These are phyloP conservation scores for Penicillium sp. DNA, from an alignment of 2,329 filamentous ascomycete species.

Conservation along the genomic window DNA sequence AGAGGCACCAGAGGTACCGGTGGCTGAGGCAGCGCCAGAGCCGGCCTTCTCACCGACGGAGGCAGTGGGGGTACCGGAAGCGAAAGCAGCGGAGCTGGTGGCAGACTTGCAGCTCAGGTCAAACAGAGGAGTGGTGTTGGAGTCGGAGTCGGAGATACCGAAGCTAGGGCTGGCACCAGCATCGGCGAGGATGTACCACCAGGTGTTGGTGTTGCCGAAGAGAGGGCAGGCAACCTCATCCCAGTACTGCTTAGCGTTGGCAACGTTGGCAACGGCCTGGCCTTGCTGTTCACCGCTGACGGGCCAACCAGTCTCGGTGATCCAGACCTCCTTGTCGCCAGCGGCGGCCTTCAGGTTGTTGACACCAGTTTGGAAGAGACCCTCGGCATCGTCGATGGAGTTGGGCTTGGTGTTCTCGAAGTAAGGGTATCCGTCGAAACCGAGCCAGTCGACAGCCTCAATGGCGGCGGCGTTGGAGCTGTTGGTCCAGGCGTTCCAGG, in stretches of 20 bases:
- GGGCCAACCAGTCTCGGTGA: constrained; percentile 89
- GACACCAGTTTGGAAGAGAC: constrained; percentile 69
- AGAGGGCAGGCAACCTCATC: constrained; percentile 71
- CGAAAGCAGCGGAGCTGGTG: constrained; percentile 21
- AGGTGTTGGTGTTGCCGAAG: constrained; percentile 43
- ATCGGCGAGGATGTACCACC: constrained; percentile 48
- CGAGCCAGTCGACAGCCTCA: constrained; percentile 72
- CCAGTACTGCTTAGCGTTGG: constrained; percentile 81
- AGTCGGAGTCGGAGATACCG: constrained; percentile 37
- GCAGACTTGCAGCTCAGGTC: constrained; percentile 35
- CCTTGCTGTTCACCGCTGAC: constrained; percentile 66
- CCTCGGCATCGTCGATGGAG: constrained; percentile 62
- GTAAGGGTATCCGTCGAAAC: constrained; percentile 83
- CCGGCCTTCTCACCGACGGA: constrained; percentile 9
- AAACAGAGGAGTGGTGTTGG: constrained; percentile 41
- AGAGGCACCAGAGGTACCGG: constrained; percentile 13
- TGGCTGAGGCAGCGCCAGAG: constrained; percentile 26
- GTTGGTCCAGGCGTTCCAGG: constrained; percentile 81
- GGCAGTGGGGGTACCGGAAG: constrained; percentile 21
- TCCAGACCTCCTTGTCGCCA: constrained; percentile 73
- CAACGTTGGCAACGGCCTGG: constrained; percentile 61
- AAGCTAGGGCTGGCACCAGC: constrained; percentile 40
- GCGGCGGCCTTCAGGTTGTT: constrained; percentile 60
- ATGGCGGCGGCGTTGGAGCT: constrained; percentile 70
- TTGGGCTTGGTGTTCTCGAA: constrained; percentile 72